These are phyloP conservation scores for Boeremia exigua DNA, from an alignment of 2,329 filamentous ascomycete species.

Conservation along the genomic window DNA sequence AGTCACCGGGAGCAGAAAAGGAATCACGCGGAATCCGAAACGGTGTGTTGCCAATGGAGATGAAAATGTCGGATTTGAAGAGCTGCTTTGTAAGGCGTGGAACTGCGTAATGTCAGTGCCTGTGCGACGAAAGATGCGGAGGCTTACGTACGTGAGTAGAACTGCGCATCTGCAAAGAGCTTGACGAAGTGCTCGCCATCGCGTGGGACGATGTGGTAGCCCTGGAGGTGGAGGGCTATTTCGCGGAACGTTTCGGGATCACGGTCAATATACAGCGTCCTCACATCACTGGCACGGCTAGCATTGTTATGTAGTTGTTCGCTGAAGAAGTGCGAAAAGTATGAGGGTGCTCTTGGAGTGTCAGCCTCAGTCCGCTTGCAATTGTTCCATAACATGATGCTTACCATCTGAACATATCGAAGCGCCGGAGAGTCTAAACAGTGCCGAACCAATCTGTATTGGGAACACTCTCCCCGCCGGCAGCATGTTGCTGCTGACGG, in stretches of 20 bases:
- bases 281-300: constrained; percentile 64
- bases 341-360: constrained; percentile 79
- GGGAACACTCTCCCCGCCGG: constrained; percentile 75
- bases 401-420: constrained; percentile 75
- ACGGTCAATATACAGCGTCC: constrained; percentile 92
- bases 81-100: constrained; percentile 89
- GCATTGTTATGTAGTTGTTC: constrained; percentile 75
- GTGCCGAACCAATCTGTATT: constrained; percentile 71
- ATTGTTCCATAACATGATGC: constrained; percentile 26
- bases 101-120: constrained; percentile 58
- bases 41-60: constrained; percentile 83
- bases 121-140: background rate
- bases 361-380: constrained; percentile 48
- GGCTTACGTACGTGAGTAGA: constrained; percentile 74
- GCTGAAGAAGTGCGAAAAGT: constrained; percentile 93
- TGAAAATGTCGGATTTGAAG: constrained; percentile 89
- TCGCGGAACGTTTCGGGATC: constrained; percentile 89
- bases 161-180: constrained; percentile 92
- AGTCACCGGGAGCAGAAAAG: constrained; percentile 84
- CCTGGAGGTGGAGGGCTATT: constrained; percentile 87
- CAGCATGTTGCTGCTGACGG: constrained; percentile 53
- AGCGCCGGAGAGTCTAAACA: constrained; percentile 73
- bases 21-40: constrained; percentile 91
- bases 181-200: constrained; percentile 89
- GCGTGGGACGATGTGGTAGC: constrained; percentile 83